Evolutionary conservation across 192 early-diverging fungal species (phyloP).

Genomic region (Coemansia sp.): DNA sequence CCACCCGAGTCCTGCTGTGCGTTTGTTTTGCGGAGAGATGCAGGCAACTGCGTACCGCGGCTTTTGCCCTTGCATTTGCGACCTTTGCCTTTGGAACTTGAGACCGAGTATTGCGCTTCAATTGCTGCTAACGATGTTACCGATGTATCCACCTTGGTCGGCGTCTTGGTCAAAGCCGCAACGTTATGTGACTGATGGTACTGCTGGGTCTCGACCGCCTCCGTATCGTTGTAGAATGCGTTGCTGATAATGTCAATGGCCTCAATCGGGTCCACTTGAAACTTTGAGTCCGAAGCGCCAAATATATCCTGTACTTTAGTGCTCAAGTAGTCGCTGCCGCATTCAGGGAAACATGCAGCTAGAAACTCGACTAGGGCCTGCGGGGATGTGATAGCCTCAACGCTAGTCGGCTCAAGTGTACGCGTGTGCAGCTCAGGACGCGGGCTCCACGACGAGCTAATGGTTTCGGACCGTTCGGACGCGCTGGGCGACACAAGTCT

Average conservation of each 20-base stretch:
- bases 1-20: background rate
- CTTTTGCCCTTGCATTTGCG: slow-evolving; percentile 11
- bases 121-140: slow-evolving; percentile 22
- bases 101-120: slow-evolving; percentile 31
- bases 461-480: background rate
- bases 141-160: background rate
- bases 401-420: background rate
- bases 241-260: slow-evolving; percentile 49
- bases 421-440: background rate
- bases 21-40: background rate
- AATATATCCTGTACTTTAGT: slow-evolving; percentile 31
- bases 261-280: slow-evolving; percentile 46
- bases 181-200: slow-evolving; percentile 16
- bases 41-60: background rate
- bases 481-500: slow-evolving; percentile 14
- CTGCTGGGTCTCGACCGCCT: slow-evolving; percentile 30
- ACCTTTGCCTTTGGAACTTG: slow-evolving; percentile 10
- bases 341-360: slow-evolving; percentile 46
- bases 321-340: slow-evolving; percentile 34
- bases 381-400: slow-evolving; percentile 35
- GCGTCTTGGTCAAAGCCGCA: background rate
- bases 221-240: slow-evolving; percentile 44
- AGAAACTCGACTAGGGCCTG: slow-evolving; percentile 35
- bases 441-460: background rate
- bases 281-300: background rate